Evolutionary conservation across 495 filamentous ascomycete genomes (phyloP).

Genomic region (Xylaria sp.): DNA sequence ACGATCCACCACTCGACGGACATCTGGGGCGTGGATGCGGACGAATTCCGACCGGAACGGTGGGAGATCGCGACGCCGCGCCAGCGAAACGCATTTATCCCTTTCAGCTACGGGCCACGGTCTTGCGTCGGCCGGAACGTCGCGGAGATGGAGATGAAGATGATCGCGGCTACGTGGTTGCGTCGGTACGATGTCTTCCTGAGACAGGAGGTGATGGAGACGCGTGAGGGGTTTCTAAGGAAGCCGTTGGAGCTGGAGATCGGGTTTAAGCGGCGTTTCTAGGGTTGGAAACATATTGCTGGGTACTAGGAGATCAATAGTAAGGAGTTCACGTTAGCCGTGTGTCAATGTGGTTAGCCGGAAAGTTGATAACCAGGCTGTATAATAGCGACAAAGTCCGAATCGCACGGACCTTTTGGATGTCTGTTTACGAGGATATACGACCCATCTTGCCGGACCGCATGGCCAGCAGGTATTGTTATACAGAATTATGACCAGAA

Average conservation of each 20-base stretch:
- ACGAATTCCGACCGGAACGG: constrained; percentile 78
- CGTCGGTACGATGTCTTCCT: constrained; percentile 77
- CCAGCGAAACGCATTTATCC: constrained; percentile 83
- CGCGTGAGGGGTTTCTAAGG: constrained; percentile 85
- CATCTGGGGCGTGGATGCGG: constrained; percentile 85
- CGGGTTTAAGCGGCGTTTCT: constrained; percentile 45
- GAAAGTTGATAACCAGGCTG: background rate
- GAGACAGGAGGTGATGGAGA: constrained; percentile 75
- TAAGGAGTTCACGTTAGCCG: background rate
- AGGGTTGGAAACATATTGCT: background rate
- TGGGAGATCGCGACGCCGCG: constrained; percentile 69
- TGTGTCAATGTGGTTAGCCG: background rate
- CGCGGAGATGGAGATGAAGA: constrained; percentile 90
- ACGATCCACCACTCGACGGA: constrained; percentile 82
- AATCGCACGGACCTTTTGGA: background rate
- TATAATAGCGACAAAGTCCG: background rate
- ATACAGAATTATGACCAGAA: background rate
- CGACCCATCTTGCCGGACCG: no score
- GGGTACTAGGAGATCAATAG: background rate
- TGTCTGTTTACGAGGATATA: background rate
- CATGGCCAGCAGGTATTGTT: background rate
- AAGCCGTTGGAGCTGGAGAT: constrained; percentile 82
- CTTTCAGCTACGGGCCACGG: constrained; percentile 84
- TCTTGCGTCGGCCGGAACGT: constrained; percentile 87
- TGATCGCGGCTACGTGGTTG: constrained; percentile 80